A percentile compares a stretch with the other conserved stretches of the same genome.
Conservation (phyloP, 2,329 filamentous ascomycete species). For the Myriosclerotinia scirpicola region DNA sequence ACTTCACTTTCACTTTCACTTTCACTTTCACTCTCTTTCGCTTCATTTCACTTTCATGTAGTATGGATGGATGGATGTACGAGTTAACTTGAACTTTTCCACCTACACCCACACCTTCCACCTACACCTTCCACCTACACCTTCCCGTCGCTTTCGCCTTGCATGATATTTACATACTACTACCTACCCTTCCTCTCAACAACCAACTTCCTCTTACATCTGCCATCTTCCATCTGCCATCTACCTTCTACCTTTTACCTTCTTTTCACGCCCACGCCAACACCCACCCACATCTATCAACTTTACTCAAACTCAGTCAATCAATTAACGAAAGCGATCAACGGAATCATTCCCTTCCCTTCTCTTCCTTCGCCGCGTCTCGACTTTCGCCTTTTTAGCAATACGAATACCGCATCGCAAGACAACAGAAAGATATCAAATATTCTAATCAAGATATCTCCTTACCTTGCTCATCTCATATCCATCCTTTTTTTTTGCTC, state of each 20-base stretch:
- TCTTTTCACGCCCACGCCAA: too few relatives aligned
- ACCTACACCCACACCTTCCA: background rate
- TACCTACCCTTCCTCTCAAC: background rate
- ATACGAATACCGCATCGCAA: background rate
- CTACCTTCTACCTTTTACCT: background rate
- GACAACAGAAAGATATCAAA: background rate
- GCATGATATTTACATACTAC: background rate
- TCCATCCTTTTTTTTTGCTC: background rate
- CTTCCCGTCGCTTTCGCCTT: constrained; percentile 6
- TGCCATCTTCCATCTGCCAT: background rate
- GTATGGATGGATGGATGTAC: too few relatives aligned
- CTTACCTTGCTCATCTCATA: background rate
- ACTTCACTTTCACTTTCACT: background rate
- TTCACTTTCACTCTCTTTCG: background rate
- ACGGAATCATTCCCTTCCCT: background rate
- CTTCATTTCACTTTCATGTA: constrained; percentile 3
- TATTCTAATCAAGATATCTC: background rate
- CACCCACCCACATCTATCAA: too few relatives aligned
- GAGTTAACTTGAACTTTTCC: too few relatives aligned
- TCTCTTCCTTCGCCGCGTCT: background rate
- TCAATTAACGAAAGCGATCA: too few relatives aligned
- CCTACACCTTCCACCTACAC: background rate
- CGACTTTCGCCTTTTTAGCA: background rate
- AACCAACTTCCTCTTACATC: too few relatives aligned
- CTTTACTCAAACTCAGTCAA: too few relatives aligned